Percentiles rank a stretch among this genome's conserved stretches.
Evolutionary conservation across 495 filamentous ascomycete species (phyloP).

Genomic region (Talaromyces stipitatus): DNA sequence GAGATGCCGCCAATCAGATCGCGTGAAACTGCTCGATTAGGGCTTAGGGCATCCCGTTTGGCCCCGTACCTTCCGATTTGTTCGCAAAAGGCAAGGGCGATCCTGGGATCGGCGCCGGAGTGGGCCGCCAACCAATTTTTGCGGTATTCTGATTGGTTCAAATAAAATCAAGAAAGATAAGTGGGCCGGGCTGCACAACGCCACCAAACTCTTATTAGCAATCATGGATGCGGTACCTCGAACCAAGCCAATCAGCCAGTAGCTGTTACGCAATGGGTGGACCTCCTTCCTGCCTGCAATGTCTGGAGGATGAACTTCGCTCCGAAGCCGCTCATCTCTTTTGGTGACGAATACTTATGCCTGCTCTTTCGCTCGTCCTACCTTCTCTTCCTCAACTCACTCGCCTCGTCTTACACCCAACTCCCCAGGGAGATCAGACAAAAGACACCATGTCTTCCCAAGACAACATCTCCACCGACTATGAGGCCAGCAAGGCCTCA

Average conservation of each 20-base stretch:
- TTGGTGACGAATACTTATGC: background rate
- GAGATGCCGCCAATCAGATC: background rate
- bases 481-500: constrained; percentile 15
- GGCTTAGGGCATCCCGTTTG: background rate
- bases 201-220: background rate
- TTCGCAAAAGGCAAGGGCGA: background rate
- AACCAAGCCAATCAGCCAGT: background rate
- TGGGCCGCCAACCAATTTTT: background rate
- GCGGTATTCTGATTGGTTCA: background rate
- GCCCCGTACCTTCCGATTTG: background rate
- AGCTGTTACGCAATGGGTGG: background rate
- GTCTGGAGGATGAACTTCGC: background rate
- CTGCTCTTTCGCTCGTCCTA: no score
- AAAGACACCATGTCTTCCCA: constrained; percentile 16
- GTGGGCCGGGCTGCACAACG: background rate
- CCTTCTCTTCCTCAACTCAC: background rate
- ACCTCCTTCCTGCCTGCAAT: background rate
- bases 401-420: background rate
- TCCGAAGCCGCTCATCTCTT: constrained; percentile 6
- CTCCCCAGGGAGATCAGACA: constrained; percentile 5
- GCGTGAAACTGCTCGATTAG: background rate
- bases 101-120: background rate
- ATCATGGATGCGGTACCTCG: background rate
- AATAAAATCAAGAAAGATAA: background rate
- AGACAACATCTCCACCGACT: constrained; percentile 17